Evolutionary conservation across 1,284 basidiomycete genomes (phyloP).

Genomic region (Agroathelia rolfsii): DNA sequence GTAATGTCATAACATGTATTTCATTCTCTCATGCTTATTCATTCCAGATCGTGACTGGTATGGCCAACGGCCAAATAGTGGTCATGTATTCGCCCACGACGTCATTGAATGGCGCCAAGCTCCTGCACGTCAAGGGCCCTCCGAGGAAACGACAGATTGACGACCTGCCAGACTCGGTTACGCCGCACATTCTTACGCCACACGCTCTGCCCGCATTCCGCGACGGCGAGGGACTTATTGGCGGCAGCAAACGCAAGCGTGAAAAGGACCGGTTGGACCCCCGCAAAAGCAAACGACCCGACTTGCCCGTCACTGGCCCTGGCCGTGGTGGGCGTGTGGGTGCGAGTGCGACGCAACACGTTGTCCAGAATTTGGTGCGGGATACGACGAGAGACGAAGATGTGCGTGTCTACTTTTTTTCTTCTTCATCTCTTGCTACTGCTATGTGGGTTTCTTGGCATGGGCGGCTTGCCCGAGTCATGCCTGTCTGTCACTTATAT

Average conservation of each 20-base stretch:
- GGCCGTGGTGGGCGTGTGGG: constrained; percentile 92
- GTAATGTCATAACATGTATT: constrained; percentile 14
- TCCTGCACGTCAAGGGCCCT: constrained; percentile 72
- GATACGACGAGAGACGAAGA: constrained; percentile 86
- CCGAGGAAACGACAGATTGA: constrained; percentile 66
- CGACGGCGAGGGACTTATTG: constrained; percentile 62
- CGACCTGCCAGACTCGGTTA: constrained; percentile 76
- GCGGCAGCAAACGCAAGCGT: constrained; percentile 73
- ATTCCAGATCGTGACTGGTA: constrained; percentile 69
- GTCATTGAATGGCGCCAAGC: constrained; percentile 86
- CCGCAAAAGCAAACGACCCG: constrained; percentile 82
- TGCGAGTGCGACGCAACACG: constrained; percentile 88
- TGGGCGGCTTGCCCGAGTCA: constrained; percentile 7
- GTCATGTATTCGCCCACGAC: constrained; percentile 85
- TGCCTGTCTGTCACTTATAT: constrained; percentile 8
- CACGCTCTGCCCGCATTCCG: constrained; percentile 85
- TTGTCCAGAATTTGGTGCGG: constrained; percentile 87
- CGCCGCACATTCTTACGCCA: constrained; percentile 83
- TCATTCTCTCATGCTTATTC: constrained; percentile 3
- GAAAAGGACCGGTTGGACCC: constrained; percentile 85
- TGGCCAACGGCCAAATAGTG: constrained; percentile 81
- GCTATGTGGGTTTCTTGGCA: constrained; percentile 9
- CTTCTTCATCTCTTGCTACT: constrained; percentile 9
- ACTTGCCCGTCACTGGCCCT: constrained; percentile 85
- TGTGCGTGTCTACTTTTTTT: constrained; percentile 47